Base-by-base conservation (phyloP, 1,284 basidiomycete species). In the Leccinum solheimii region DNA sequence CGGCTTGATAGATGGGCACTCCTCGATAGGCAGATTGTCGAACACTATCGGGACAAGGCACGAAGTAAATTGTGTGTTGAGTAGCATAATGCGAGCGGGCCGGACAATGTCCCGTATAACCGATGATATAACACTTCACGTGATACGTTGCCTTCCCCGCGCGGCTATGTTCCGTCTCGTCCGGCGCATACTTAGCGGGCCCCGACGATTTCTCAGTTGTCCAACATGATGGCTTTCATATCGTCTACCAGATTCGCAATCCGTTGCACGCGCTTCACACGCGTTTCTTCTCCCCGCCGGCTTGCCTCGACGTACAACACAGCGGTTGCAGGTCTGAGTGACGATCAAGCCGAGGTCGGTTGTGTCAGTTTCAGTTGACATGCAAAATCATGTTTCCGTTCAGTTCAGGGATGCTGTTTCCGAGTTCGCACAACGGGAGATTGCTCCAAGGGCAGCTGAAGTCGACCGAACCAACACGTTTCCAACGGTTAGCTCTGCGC, bases 381-480 rank as follows among this genome's bases (percentile, higher is more conserved):
- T n/a, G 11, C 21, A n/a, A 45, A 63, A 45, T 48, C 3, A 10
- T 19, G 26, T 48, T 10, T 26, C 23, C 16, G 13, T 56, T 32
- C 58, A 96, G 94, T 95, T 97, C 73, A 80, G 91, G 62, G 85
- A 87, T 72, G 90, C 88, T 1, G 86, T 96, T 1, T 76, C 79
- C 26, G 85, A 88, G 56, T 97, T 96, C 69, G 89, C 92, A 30
- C 64, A 72, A 43, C 69, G 23, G 79, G 90, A 77, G 84, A 83
- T 97, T 57, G 90, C 91, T 1, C 94, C 92, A 7, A 79, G 90
- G 63, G 94, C 94, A 5, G 88, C 84, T 55, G 87, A 94, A 68
- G 89, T 95, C 56, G 95, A 97, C 79, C 87, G 82, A 74, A 87
- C 82, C 56, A 95, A 95, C 76, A 87, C 81, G 62, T 91, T 90